Conservation (phyloP, 495 filamentous ascomycete species). For the Penicillium riverlandense region DNA sequence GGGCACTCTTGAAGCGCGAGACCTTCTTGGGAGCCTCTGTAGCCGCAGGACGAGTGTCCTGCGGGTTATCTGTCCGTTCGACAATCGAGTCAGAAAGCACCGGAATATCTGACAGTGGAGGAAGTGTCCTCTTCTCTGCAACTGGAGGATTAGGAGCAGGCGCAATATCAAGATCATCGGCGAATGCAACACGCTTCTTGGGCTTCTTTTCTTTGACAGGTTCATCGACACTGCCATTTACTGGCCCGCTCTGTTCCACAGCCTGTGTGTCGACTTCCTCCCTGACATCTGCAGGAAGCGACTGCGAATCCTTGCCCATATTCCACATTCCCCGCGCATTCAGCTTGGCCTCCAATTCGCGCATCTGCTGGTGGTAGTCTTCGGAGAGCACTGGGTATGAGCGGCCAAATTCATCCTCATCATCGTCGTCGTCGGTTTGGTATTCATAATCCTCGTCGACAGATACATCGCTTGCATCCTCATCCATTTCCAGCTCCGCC, state of each 20-base stretch:
- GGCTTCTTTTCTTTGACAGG: constrained; percentile 23
- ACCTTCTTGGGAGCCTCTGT: constrained; percentile 29
- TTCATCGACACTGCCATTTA: constrained; percentile 1
- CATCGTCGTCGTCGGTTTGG: constrained; percentile 51
- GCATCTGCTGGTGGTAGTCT: constrained; percentile 72
- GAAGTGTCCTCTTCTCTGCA: constrained; percentile 20
- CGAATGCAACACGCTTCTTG: constrained; percentile 75
- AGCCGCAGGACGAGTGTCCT: constrained; percentile 6
- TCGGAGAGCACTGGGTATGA: constrained; percentile 55
- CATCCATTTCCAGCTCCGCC: constrained; percentile 84
- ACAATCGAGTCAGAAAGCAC: constrained; percentile 42
- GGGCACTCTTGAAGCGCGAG: constrained; percentile 37
- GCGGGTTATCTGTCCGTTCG: constrained; percentile 25
- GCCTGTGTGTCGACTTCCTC: constrained; percentile 21
- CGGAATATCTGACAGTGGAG: constrained; percentile 28
- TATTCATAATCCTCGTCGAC: constrained; percentile 43
- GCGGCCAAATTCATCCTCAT: constrained; percentile 64
- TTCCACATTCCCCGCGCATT: constrained; percentile 50
- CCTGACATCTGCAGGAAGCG: constrained; percentile 26
- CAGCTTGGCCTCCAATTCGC: constrained; percentile 70
- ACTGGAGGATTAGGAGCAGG: constrained; percentile 25
- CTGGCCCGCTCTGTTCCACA: constrained; percentile 10
- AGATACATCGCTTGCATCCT: constrained; percentile 52
- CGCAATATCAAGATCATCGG: constrained; percentile 66
- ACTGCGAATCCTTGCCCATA: constrained; percentile 35